Evolutionary conservation across 371 early-diverging fungal genomes (phyloP), one percentile per base, ranked within the genome.

Genomic region (Batkoa obscura): DNA sequence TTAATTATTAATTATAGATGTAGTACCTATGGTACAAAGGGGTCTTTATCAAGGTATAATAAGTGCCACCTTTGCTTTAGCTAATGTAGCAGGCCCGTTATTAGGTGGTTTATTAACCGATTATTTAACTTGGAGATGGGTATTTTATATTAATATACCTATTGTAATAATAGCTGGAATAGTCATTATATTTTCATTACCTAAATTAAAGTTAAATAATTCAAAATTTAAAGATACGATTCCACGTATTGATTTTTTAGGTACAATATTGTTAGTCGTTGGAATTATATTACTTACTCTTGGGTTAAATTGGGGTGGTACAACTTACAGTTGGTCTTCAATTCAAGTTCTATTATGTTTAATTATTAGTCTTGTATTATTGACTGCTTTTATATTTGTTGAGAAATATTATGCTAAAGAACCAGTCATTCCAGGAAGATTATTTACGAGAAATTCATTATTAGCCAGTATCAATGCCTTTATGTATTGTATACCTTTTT

Each of bases 401-500:
- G 70, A 35, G 72, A 77, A 10, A 66, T 76, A 45, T 72, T 71
- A 0, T 4, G 79, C 69, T 0, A 50, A 50, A 0, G 69, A 80
- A 49, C 86, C 86, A 8, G 69, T 84, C 15, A 59, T 83, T 38
- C 76, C 79, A 0, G 59, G 69, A 55, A 59, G 70, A 45, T 38
- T 80, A 53, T 70, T 69, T 64, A 56, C 54, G 41, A 17, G 38
- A n/a, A 62, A 68, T 46, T 69, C 70, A 49, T 45, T 76, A 43
- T 58, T 66, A 15, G 66, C 68, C 0, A 66, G 76, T 23, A 58
- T 68, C 5, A 39, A 66, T 1, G 63, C 68, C 8, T 62, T 71
- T 23, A 72, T 83, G 60, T 75, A 81, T 34, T 88, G 89, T 30
- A 74, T 83, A 46, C 62, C 72, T 23, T 80, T 84, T 57, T 76